Conservation (phyloP, 2,329 filamentous ascomycete species). For the Penicillium capsulatum region DNA sequence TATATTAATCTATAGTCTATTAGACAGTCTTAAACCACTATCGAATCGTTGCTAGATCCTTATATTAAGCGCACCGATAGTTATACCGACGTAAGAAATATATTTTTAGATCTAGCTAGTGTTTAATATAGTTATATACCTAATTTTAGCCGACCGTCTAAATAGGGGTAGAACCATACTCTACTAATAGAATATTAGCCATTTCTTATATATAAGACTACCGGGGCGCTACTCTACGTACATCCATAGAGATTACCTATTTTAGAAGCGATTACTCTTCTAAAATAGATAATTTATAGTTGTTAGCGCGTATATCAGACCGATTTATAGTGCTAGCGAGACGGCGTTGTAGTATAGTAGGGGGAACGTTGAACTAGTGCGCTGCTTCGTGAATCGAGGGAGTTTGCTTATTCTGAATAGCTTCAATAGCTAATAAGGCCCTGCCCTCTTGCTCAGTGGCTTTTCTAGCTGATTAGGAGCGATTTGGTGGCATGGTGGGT, state of each 20-base stretch:
- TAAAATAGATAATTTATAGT: background rate
- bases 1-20: too few species aligned
- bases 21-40: too few species aligned
- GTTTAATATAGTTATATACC: too few species aligned
- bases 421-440: background rate
- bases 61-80: too few species aligned
- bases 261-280: background rate
- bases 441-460: background rate
- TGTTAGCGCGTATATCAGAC: too few species aligned
- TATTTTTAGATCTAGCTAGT: too few species aligned
- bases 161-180: background rate
- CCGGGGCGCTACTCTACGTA: background rate
- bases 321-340: too few species aligned
- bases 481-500: constrained; percentile 1
- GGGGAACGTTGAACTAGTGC: background rate
- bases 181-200: constrained; percentile 1
- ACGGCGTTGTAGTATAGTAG: too few species aligned
- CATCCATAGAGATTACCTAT: background rate
- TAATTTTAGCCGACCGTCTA: too few species aligned
- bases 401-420: too few species aligned
- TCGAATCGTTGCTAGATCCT: too few species aligned
- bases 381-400: background rate
- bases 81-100: too few species aligned
- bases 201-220: background rate
- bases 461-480: background rate